Base-by-base conservation (phyloP, 2,329 filamentous ascomycete genomes). In the Fusarium sp. region DNA sequence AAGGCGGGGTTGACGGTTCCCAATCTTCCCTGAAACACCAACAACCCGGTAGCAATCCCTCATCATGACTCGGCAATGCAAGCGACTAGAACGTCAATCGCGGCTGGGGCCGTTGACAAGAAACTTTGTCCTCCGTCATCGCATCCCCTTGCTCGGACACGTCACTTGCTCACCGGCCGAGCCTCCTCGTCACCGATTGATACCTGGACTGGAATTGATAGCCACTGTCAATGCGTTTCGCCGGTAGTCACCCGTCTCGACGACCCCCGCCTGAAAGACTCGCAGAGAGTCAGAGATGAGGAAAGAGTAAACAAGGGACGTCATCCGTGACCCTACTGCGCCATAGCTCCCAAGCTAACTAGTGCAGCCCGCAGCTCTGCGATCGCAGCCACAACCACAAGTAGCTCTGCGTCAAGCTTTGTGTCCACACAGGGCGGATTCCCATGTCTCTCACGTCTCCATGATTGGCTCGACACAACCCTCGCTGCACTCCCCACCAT, bases 231-330 rank as follows among this genome's bases (percentile, higher is more conserved):
- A 63, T 62, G 60, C 56, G 59, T 50, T 43, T 46, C 51, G 23
- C 47, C 37, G 47, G 31, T 34, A 34, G 31, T 51, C 48, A 28
- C 44, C 50, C 28, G 34, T 40, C 36, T 36, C 23, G 37, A 46
- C 54, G 34, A 50, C 28, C 46, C 47, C 40, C 46, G 40, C 40
- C 30, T 34, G 34, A 43, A 34, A 51, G 48, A 41, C 36, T 58
- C 37, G 30, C 54, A 41, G 46, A 40, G 43, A 39, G n/a, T n/a
- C 8, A 48, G 39, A 23, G 51, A 66, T 41, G 67, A 70, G 66
- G 68, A 37, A 70, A 70, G 67, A 70, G 67, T 63, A 51, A 68
- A 70, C 66, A 70, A 70, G 48, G 53, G 54, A 61, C 63, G 64
- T 61, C 64, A 71, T 71, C 51, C 34, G 37, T 48, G 44, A 59